phyloP scores from a whole-genome alignment of 495 filamentous ascomycete genomes.

The Xylaria telfairii region DNA sequence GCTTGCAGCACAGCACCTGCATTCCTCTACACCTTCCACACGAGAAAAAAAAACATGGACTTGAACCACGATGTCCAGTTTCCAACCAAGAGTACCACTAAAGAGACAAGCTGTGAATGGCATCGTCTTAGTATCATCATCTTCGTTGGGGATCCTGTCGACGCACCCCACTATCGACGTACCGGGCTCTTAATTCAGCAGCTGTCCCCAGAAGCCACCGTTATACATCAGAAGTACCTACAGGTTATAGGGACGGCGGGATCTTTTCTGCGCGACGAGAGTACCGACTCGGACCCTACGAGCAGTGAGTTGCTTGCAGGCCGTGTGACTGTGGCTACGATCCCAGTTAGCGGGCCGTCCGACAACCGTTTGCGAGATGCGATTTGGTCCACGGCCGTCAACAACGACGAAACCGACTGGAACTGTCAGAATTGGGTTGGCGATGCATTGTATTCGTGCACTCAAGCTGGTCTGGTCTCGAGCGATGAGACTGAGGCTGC shows the following conservation, averaged over 20 bases:
- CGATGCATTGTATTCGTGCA: not conserved
- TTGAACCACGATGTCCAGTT: not conserved
- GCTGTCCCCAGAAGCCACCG: not conserved
- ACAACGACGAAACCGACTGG: not conserved
- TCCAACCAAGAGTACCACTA: not conserved
- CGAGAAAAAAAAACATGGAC: not conserved
- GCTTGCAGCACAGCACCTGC: not conserved
- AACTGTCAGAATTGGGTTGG: not conserved
- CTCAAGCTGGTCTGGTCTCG: not conserved
- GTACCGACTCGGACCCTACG: not conserved
- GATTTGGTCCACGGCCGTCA: not conserved
- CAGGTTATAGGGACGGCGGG: not conserved
- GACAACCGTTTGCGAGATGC: not conserved
- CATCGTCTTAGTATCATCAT: constrained; percentile 1
- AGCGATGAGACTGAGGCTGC: not conserved
- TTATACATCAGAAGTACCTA: not conserved
- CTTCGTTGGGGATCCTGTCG: not conserved
- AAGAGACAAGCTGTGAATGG: not conserved
- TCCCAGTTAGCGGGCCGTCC: not conserved
- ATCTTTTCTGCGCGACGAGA: not conserved
- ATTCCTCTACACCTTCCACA: not conserved
- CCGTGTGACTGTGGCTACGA: not conserved
- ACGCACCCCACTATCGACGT: not conserved
- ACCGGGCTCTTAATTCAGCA: not conserved
- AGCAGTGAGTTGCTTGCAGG: not conserved